Evolutionary conservation across 331 rosid species (phyloP).

Genomic region (Pyrus hybrid): DNA sequence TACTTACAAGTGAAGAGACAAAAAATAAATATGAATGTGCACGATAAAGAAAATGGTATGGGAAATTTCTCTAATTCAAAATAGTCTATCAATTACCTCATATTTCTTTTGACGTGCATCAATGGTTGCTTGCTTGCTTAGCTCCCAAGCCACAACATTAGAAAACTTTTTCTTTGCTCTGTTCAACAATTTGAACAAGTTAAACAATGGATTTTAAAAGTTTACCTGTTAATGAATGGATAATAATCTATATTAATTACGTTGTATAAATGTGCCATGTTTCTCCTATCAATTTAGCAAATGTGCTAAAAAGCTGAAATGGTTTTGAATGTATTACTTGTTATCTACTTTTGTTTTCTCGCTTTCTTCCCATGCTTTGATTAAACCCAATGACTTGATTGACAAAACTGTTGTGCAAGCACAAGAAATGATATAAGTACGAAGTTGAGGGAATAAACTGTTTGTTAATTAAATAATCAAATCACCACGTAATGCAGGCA

Average conservation of each 20-base stretch:
- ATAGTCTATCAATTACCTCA: neutral
- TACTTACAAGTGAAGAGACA: too few species aligned
- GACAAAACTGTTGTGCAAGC: neutral
- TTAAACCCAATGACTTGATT: neutral
- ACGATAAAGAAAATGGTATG: too few species aligned
- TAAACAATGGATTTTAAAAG: neutral
- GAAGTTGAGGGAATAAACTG: neutral
- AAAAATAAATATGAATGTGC: too few species aligned
- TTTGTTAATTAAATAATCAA: neutral
- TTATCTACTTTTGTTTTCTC: neutral
- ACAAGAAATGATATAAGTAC: neutral
- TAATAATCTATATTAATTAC: too few species aligned
- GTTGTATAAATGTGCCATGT: neutral
- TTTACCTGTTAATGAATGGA: neutral
- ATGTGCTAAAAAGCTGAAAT: neutral
- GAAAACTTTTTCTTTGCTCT: constrained; percentile 3
- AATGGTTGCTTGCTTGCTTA: neutral
- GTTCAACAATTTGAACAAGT: neutral
- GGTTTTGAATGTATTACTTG: neutral
- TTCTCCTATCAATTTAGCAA: neutral
- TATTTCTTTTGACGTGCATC: neutral
- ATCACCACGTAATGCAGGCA: neutral
- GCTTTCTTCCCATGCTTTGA: constrained; percentile 6
- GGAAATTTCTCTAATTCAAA: neutral
- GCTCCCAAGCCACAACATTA: neutral